Base-by-base conservation (phyloP, 495 filamentous ascomycete species). In the Penicillium flavigenum region DNA sequence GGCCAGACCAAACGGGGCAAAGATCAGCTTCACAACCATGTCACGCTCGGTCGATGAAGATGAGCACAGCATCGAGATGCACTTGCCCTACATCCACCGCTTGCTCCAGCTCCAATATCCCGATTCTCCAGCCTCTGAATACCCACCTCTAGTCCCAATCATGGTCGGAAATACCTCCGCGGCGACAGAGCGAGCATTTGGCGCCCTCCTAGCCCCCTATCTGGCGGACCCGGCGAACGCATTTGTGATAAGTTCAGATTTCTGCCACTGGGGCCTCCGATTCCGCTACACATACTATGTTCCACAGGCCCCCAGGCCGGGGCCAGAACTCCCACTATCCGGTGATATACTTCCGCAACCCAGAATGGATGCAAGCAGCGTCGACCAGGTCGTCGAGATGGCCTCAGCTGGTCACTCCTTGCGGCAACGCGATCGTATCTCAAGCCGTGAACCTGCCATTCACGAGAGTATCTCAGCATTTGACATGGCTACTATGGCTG, bases 61-160 rank as follows among this genome's bases (percentile, higher is more conserved):
- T 32, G 94, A 99, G 71, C 94, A 99, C 73, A 96, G 90, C 51
- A 85, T 98, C 24, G 95, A 98, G 73, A 96, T 98, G 86, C 94
- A 99, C 62, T 79, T 97, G 0, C 94, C 94, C 2, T 98, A 94
- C 66, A 86, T 98, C 61, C 90, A 94, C 81, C 92, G 93, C 70
- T 83, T 92, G 43, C 76, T 80, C 17, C 75, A 78, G 61, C 63
- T 74, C 14, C 72, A 77, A 47, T 68, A 73, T 54, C 76, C 77
- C 0, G 61, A 70, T 38, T 63, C 63, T 3, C 61, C 71, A 8
- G 63, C 69, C 5, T 67, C 73, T 17, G 66, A 81, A 44, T 90
- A 88, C 66, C 90, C 91, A 1, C 83, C 81, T 8, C 79, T 99
- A 24, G 80, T 96, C 9, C 94, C 94, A 2, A 91, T 98, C 47